Conservation (phyloP, 2,329 filamentous ascomycete species). For the Davidsoniella eucalypti region DNA sequence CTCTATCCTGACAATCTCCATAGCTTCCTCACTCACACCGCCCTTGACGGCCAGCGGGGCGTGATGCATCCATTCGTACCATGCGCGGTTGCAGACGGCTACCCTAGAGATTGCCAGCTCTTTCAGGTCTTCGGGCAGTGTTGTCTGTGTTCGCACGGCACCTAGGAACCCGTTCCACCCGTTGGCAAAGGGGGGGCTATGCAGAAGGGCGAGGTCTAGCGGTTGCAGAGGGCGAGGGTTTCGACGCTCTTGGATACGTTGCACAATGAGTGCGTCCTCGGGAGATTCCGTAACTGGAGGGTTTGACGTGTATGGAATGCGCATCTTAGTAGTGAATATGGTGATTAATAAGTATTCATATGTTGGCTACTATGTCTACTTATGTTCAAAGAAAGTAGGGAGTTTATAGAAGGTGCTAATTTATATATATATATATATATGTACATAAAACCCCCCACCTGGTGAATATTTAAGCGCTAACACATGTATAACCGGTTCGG, state of each 20-base stretch:
- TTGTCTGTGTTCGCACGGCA: constrained; percentile 39
- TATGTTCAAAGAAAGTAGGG: neutral
- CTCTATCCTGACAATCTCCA: constrained; percentile 28
- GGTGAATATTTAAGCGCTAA: constrained; percentile 2
- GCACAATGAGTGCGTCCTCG: constrained; percentile 40
- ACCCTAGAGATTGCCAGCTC: constrained; percentile 72
- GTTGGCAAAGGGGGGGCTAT: constrained; percentile 57
- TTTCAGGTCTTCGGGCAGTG: constrained; percentile 38
- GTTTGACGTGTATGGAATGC: constrained; percentile 46
- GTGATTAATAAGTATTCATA: neutral
- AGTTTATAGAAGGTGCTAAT: no score
- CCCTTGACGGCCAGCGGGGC: constrained; percentile 47
- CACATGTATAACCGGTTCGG: neutral
- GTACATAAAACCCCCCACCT: neutral
- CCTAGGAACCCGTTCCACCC: constrained; percentile 59
- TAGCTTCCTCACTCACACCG: constrained; percentile 35
- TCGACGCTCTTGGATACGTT: constrained; percentile 48
- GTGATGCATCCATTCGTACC: constrained; percentile 76
- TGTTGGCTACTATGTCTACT: no score
- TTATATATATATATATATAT: neutral
- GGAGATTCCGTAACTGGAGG: constrained; percentile 28
- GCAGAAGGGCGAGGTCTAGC: constrained; percentile 61
- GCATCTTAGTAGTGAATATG: constrained; percentile 31
- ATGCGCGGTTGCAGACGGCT: constrained; percentile 62
- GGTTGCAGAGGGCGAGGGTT: constrained; percentile 53